These are phyloP conservation scores for Lipomyces starkeyi DNA, from an alignment of 805 yeast genomes.

Conservation along the genomic window DNA sequence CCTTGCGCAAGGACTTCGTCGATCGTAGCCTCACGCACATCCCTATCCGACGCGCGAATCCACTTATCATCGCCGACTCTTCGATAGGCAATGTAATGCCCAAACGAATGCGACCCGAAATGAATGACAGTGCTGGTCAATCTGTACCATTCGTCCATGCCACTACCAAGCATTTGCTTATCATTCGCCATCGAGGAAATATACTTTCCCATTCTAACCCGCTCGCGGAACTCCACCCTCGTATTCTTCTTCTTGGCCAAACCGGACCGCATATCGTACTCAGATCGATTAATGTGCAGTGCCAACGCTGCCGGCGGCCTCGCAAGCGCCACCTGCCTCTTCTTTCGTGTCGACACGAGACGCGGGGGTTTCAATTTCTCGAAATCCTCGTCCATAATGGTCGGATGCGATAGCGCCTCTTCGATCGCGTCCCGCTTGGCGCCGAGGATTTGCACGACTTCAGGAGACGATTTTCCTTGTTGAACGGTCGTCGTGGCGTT, in stretches of 20 bases:
- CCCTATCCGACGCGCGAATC: slow-evolving; percentile 96
- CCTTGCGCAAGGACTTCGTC: slow-evolving; percentile 86
- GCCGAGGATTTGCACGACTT: slow-evolving; percentile 45
- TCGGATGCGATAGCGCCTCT: slow-evolving; percentile 64
- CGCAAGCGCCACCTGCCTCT: slow-evolving; percentile 79
- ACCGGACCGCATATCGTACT: slow-evolving; percentile 85
- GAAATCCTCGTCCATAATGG: slow-evolving; percentile 80
- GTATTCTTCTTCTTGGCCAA: slow-evolving; percentile 84
- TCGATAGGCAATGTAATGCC: slow-evolving; percentile 93
- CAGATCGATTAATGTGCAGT: slow-evolving; percentile 90
- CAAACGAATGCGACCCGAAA: slow-evolving; percentile 94
- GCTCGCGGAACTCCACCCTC: slow-evolving; percentile 74
- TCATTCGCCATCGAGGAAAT: slow-evolving; percentile 19
- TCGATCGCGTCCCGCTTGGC: slow-evolving; percentile 57
- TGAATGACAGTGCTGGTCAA: slow-evolving; percentile 88
- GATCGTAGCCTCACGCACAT: slow-evolving; percentile 78
- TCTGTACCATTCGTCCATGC: slow-evolving; percentile 54
- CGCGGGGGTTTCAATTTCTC: slow-evolving; percentile 65
- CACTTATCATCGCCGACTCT: slow-evolving; percentile 74
- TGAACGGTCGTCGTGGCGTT: slow-evolving; percentile 13
- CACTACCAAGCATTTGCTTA: not conserved
- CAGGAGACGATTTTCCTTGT: slow-evolving; percentile 5
- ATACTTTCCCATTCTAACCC: slow-evolving; percentile 53
- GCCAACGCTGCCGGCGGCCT: slow-evolving; percentile 84
- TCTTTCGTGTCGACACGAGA: slow-evolving; percentile 70